Evolutionary conservation across 768 basidiomycete genomes (phyloP), one percentile per base, ranked within the genome.

Genomic region (Myochromella boudieri): DNA sequence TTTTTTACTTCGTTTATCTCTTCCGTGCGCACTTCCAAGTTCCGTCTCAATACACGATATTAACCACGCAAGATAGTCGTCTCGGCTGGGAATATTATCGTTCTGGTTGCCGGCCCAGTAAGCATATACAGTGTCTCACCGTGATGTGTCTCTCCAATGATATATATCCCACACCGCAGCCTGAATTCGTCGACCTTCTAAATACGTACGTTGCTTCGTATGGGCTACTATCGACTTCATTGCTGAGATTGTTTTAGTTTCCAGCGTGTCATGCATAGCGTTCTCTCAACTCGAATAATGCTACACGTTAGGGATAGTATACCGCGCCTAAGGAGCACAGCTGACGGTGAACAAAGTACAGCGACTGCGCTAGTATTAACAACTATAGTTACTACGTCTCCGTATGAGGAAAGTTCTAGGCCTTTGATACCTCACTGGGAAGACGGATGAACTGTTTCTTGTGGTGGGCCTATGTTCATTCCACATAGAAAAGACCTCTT

Each of bases 221-320:
- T 21, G 31, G 18, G 15, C 49, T 18, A 41, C 42, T 17, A 26
- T 33, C 41, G 4, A 24, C 9, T 37, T 25, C 21, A 4, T 26
- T 6, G 18, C 17, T 39, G 37, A 21, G 18, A 15, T 28, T 39
- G 22, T 12, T 18, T 12, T 36, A 61, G 60, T 12, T 59, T 60
- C 33, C 55, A 60, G 20, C 51, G 61, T 2, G 59, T 62, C 8
- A 57, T 57, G 52, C 61, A 62, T 21, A 56, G 51, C 32, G 44
- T 57, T 8, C 51, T 60, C 11, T 53, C 61, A 6, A 48, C 55
- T 12, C 47, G 60, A 2, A 44, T 55, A 9, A 36, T 61, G 44
- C 55, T 61, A 12, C 44, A 61, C 32, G 47, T 58, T 8, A 51
- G 60, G 5, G 48, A n/a, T n/a, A n/a, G n/a, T n/a, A n/a, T n/a